Percentiles rank a stretch among this genome's conserved stretches.
phyloP scores from a whole-genome alignment of 202 grass and related monocot species.

The Zizania palustris region DNA sequence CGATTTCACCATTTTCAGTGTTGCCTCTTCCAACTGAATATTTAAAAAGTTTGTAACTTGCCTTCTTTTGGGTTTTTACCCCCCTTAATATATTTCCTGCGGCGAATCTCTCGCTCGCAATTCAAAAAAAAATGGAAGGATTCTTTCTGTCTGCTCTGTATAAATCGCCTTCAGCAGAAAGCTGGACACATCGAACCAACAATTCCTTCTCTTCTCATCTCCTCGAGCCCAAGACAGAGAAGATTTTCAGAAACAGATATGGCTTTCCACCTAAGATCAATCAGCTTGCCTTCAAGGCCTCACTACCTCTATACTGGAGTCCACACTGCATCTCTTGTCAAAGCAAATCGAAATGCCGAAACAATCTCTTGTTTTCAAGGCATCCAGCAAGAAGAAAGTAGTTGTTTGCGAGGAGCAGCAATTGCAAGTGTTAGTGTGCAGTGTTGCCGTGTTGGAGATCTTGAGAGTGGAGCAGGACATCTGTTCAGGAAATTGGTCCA shows the following conservation, averaged over 20 bases:
- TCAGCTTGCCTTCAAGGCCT: conserved; percentile 57
- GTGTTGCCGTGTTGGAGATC: conserved; percentile 37
- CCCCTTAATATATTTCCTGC: too few relatives aligned
- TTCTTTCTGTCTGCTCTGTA: conserved; percentile 22
- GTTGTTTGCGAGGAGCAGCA: conserved; percentile 32
- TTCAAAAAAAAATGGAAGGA: too few relatives aligned
- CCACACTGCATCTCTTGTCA: conserved; percentile 27
- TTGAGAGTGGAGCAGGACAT: conserved; percentile 48
- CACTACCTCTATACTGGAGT: conserved; percentile 45
- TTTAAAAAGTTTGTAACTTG: too few relatives aligned
- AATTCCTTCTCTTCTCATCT: conserved; percentile 5
- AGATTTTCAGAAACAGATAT: conserved; percentile 28
- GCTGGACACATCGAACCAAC: conserved; percentile 14
- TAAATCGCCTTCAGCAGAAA: conserved; percentile 27
- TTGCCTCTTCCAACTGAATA: too few relatives aligned
- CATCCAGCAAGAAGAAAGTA: conserved; percentile 14
- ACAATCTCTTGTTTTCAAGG: conserved; percentile 42
- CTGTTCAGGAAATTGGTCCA: conserved; percentile 57
- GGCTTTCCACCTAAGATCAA: conserved; percentile 53
- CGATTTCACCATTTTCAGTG: too few relatives aligned
- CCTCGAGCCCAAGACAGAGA: neutral
- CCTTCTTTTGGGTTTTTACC: too few relatives aligned
- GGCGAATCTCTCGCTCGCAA: too few relatives aligned
- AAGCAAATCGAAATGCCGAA: conserved; percentile 26
- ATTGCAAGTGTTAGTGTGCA: conserved; percentile 9